phyloP scores from a whole-genome alignment of 257 asterid genomes.

The Parsonsia alboflavescens region DNA sequence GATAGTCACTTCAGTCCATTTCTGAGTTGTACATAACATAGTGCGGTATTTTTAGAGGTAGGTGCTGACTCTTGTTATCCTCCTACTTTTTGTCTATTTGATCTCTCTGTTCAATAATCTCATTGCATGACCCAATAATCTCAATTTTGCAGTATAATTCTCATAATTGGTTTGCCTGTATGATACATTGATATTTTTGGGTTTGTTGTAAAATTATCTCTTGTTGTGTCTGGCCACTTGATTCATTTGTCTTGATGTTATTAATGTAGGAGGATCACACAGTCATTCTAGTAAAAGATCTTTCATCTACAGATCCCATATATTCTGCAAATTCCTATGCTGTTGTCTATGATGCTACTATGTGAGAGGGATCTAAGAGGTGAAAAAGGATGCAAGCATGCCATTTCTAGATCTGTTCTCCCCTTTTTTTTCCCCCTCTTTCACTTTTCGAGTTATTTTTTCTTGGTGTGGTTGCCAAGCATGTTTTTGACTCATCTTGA shows the following conservation, averaged over 20 bases:
- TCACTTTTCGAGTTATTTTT: too few species aligned
- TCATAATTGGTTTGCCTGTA: background rate
- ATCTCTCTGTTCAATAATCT: background rate
- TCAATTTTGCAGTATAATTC: background rate
- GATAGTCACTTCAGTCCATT: conserved; percentile 9
- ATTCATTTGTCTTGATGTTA: background rate
- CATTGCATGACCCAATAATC: background rate
- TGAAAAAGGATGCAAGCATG: too few species aligned
- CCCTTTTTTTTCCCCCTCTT: too few species aligned
- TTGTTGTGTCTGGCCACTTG: background rate
- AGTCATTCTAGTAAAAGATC: too few species aligned
- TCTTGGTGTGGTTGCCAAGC: background rate
- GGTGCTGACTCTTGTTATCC: background rate
- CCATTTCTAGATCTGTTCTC: too few species aligned
- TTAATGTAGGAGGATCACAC: too few species aligned
- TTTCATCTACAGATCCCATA: background rate
- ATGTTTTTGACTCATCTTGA: background rate
- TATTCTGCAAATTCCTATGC: background rate
- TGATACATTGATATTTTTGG: background rate
- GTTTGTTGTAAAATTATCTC: background rate
- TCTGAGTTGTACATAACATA: background rate
- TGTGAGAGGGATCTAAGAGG: too few species aligned
- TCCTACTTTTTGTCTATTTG: background rate
- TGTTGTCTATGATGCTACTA: background rate
- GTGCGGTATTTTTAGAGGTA: background rate